Conservation (phyloP, 495 filamentous ascomycete species). For the Neurospora sp. region DNA sequence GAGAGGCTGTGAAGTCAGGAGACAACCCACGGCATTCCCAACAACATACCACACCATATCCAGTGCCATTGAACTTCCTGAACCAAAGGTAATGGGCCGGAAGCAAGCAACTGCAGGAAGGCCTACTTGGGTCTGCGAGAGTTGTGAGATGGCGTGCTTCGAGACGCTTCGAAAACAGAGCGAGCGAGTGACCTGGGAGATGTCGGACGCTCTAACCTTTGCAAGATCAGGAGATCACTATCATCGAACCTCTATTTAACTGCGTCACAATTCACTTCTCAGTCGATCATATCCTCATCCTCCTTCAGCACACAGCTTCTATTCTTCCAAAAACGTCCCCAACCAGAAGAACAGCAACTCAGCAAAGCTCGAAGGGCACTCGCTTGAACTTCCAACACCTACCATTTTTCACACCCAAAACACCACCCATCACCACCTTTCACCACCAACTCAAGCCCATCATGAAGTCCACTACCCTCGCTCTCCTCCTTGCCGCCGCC, state of each 20-base stretch:
- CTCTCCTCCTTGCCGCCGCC: not conserved
- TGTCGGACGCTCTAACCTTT: not conserved
- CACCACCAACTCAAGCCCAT: not conserved
- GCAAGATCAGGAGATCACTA: not conserved
- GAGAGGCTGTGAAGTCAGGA: not conserved
- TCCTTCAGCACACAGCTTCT: not conserved
- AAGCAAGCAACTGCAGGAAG: not conserved
- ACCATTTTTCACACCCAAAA: not conserved
- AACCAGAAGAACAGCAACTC: not conserved
- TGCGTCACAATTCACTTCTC: not conserved
- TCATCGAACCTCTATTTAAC: not conserved
- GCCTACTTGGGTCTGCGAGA: not conserved
- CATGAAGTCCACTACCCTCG: not conserved
- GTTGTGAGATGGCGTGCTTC: not conserved
- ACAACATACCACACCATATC: not conserved
- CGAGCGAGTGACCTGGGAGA: not conserved
- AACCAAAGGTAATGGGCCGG: not conserved
- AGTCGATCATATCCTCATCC: not conserved
- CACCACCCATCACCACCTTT: not conserved
- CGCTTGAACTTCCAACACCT: not conserved
- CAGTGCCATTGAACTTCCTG: not conserved
- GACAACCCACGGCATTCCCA: not conserved
- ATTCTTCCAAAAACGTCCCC: not conserved
- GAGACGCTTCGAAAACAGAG: not conserved
- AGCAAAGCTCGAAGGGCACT: not conserved